Base-by-base conservation (phyloP, 805 yeast species). In the Teunomyces atbi region DNA sequence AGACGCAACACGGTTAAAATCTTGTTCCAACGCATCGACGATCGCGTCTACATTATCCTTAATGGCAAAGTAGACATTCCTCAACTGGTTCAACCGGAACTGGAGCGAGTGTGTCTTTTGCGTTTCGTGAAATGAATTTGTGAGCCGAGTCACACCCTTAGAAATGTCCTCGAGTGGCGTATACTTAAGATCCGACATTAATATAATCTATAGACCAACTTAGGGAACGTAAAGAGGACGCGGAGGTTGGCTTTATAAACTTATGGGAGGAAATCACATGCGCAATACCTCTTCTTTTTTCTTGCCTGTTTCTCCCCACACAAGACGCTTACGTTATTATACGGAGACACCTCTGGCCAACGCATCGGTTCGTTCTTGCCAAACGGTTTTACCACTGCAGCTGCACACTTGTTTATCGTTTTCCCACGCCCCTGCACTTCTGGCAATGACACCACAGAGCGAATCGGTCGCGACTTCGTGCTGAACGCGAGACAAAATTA, bases 361-460 rank as follows among this genome's bases (percentile, higher is more conserved):
- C 1, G 96, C 96, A 58, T 89, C 96, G 42, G 72, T 65, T 46
- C 97, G 76, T 65, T 92, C 99, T 62, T 94, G 90, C 98, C 99
- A 92, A 20, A 92, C 81, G 0, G 96, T 88, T 74, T 90, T 89
- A 13, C 99, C 99, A 12, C 92, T 83, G 65, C 98, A 94, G 28
- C 92, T 84, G 66, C 99, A 92, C 2, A 92, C 96, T 49, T 83
- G 83, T 67, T 92, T 92, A 55, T 86, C 88, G 66, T 94, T 94
- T 61, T 92, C 96, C 97, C 98, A 94, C 20, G 83, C 87, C 12
- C 99, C 99, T 1, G 99, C 98, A 57, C 95, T 86, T 59, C 98
- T 78, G 1, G 98, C 98, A 60, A 94, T 81, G 19, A 92, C 96
- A 26, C 99, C 98, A 42, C 83, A 84, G 7, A 87, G 66, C 2